Evolutionary conservation across 495 filamentous ascomycete genomes (phyloP), one percentile per base, ranked within the genome.

Genomic region (Thozetella sp.): DNA sequence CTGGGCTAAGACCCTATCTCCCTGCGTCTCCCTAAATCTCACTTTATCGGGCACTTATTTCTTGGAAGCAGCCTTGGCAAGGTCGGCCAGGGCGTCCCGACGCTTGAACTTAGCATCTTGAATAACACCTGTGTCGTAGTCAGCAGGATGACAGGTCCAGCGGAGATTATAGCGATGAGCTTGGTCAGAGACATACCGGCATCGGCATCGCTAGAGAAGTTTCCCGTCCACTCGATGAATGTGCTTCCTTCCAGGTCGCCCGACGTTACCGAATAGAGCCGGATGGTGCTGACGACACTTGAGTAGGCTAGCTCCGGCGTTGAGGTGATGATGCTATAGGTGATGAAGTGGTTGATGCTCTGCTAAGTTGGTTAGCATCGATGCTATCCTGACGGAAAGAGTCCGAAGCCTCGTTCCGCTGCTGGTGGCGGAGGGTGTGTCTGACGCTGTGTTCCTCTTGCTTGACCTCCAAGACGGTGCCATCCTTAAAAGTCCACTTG

Each of bases 21-120:
- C n/a, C n/a, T n/a, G n/a, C n/a, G n/a, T n/a, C n/a, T n/a, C n/a
- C n/a, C n/a, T n/a, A n/a, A n/a, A n/a, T n/a, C n/a, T n/a, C n/a
- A n/a, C n/a, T n/a, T n/a, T n/a, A n/a, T n/a, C n/a, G n/a, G n/a
- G 43, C 43, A 48, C n/a, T 48, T n/a, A 48, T 48, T 48, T 84
- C 68, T 83, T 81, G 43, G 62, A 61, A 2, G 77, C 84, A 1
- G 73, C 78, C 54, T 79, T 79, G n/a, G 80, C 83, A n/a, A 89
- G 75, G 63, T 85, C 87, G 34, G 81, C 83, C 23, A 90, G 72
- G 4, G 85, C 87, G 61, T 90, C 87, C 24, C 82, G 84, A 60
- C 87, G 87, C 80, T 90, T 90, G 82, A 84, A 90, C 72, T 85
- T 87, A 43, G 86, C 87, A 65, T 90, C 87, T 72, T 88, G 82